Evolutionary conservation across 2,329 filamentous ascomycete genomes (phyloP).

Genomic region (Microsporum canis): DNA sequence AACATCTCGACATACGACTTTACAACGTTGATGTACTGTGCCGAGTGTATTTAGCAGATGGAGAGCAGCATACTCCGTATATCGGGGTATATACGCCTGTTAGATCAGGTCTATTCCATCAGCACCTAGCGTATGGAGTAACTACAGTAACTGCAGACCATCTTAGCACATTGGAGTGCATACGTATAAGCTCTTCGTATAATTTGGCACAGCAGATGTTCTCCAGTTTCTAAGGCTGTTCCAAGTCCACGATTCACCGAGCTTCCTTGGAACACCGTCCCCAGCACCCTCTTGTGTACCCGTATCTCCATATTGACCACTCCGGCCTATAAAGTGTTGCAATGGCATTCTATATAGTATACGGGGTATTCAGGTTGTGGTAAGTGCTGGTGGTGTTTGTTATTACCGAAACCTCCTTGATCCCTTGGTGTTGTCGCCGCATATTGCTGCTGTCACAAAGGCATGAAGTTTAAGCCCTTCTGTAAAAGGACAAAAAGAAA

Average conservation of each 20-base stretch:
- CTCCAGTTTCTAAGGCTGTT: not conserved
- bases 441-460: not conserved
- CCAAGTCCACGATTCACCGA: not conserved
- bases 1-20: not conserved
- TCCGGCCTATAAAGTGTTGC: not conserved
- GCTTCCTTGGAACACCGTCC: not conserved
- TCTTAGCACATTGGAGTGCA: not conserved
- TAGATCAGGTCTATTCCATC: not conserved
- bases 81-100: not conserved
- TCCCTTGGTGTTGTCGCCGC: not conserved
- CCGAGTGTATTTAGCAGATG: not conserved
- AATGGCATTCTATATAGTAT: not conserved
- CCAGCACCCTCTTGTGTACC: not conserved
- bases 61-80: not conserved
- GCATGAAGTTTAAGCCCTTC: not conserved
- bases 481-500: not conserved
- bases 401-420: not conserved
- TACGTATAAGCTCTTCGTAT: slow-evolving; percentile 1
- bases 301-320: not conserved
- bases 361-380: too few species aligned
- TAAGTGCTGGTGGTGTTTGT: not conserved
- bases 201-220: not conserved
- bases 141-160: not conserved
- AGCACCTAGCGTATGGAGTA: not conserved
- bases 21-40: too few species aligned